phyloP scores from a whole-genome alignment of 257 asterid species.

The Nicotiana tomentosiformis region DNA sequence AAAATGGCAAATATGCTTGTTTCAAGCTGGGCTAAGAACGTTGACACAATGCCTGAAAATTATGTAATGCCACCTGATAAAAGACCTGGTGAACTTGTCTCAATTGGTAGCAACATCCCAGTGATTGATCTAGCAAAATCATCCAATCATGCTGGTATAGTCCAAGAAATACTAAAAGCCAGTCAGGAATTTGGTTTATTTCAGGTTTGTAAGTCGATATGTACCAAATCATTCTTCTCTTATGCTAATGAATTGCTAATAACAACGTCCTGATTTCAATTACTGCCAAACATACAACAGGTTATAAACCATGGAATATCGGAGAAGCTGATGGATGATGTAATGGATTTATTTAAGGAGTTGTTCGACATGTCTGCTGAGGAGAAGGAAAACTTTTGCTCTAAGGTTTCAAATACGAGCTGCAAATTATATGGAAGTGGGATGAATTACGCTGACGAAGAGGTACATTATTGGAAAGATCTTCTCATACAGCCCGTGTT shows the following conservation, averaged over 20 bases:
- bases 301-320: constrained; percentile 57
- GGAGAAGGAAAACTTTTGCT: constrained; percentile 32
- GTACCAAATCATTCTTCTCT: not conserved
- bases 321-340: constrained; percentile 33
- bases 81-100: not conserved
- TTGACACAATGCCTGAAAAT: not conserved
- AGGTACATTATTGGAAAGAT: constrained; percentile 59
- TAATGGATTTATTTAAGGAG: constrained; percentile 37
- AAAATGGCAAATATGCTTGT: not conserved
- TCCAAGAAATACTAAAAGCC: not conserved
- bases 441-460: constrained; percentile 36
- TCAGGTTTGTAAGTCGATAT: not conserved
- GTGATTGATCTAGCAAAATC: not conserved
- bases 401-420: constrained; percentile 16
- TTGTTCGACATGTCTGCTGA: constrained; percentile 39
- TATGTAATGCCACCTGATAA: not conserved
- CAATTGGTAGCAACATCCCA: not conserved
- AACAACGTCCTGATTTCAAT: not conserved
- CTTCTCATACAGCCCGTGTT: constrained; percentile 52
- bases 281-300: constrained; percentile 13
- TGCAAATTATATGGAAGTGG: constrained; percentile 58
- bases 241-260: not conserved
- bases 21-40: not conserved
- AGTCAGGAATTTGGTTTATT: not conserved
- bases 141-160: not conserved